phyloP scores from a whole-genome alignment of 2,329 filamentous ascomycete species.

The Curvularia eragrostidis region DNA sequence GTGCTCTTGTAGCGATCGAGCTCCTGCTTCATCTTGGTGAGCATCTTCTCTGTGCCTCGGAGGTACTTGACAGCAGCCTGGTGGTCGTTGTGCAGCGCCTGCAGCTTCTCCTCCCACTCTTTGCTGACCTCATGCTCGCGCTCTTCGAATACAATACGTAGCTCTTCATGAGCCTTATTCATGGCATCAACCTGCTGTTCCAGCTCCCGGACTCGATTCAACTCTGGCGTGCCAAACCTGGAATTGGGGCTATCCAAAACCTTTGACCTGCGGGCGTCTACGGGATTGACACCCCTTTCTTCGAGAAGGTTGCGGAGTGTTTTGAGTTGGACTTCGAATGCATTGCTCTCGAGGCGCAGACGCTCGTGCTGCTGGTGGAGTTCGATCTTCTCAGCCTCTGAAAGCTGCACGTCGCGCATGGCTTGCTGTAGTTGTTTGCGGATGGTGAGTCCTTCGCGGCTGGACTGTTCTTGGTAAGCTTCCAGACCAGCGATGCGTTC shows the following conservation, averaged over 20 bases:
- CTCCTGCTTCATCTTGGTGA: constrained; percentile 98
- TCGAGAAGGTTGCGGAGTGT: constrained; percentile 91
- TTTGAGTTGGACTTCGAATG: constrained; percentile 87
- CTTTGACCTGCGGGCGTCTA: constrained; percentile 73
- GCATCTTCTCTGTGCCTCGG: constrained; percentile 98
- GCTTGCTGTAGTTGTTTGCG: constrained; percentile 87
- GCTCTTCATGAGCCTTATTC: constrained; percentile 82
- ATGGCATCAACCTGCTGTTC: constrained; percentile 85
- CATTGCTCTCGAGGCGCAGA: constrained; percentile 93
- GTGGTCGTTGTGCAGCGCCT: constrained; percentile 95
- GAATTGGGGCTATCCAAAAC: constrained; percentile 76
- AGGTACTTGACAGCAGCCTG: constrained; percentile 98
- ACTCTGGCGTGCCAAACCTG: constrained; percentile 77
- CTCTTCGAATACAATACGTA: constrained; percentile 76
- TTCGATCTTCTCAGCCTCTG: constrained; percentile 81
- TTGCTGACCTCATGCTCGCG: constrained; percentile 87
- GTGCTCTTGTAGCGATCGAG: constrained; percentile 89
- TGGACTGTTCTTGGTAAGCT: constrained; percentile 96
- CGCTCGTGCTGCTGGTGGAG: constrained; percentile 81
- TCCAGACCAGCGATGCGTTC: constrained; percentile 96
- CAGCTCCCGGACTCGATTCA: constrained; percentile 78
- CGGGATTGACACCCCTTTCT: constrained; percentile 85
- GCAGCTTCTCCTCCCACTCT: constrained; percentile 89
- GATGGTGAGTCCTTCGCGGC: constrained; percentile 87
- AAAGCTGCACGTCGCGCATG: constrained; percentile 80